Evolutionary conservation across 352 stramenopile species (phyloP), one percentile per base, ranked within the genome.

Genomic region (Phytophthora capsici): DNA sequence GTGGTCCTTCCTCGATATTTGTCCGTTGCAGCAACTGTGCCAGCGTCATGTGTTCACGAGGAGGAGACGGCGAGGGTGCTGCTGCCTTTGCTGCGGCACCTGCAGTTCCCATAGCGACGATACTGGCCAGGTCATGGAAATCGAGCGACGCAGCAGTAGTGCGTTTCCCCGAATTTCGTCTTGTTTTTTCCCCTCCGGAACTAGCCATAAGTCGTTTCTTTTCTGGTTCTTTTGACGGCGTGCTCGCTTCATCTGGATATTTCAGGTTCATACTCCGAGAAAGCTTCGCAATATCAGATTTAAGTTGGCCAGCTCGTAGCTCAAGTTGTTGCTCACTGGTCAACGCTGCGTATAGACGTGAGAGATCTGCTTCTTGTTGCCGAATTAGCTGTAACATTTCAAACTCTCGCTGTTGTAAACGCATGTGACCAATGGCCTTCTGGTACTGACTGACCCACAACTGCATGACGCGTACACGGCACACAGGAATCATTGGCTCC

Each of bases 361-460:
- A 90, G 4, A 95, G 67, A 55, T 95, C 75, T 0, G 80, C 75
- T 56, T 95, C 87, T 59, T 95, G 87, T 57, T 93, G 84, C 6
- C 86, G 82, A 61, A 95, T 93, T 17, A 95, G 55, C 57, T 84
- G 70, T 17, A 93, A 70, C 82, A 95, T 93, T 37, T 95, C 87
- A 19, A 89, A 91, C 52, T 95, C 87, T 26, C 87, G 87, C 66
- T 95, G 87, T 57, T 95, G 87, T 34, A 95, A 54, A 1, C 87
- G 82, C 87, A 95, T 95, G 62, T 95, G 87, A 20, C 87, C 89
- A 46, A 95, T 93, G 2, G 87, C 87, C 41, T 95, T 95, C 48
- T 95, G 87, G 57, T 95, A 93, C 63, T 95, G 87, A 40, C 85
- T 91, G 26, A 78, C 75, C 87, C 87, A 95, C 4, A 95, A 70